Conservation (phyloP, 768 basidiomycete species). For the Boletus huronensis region DNA sequence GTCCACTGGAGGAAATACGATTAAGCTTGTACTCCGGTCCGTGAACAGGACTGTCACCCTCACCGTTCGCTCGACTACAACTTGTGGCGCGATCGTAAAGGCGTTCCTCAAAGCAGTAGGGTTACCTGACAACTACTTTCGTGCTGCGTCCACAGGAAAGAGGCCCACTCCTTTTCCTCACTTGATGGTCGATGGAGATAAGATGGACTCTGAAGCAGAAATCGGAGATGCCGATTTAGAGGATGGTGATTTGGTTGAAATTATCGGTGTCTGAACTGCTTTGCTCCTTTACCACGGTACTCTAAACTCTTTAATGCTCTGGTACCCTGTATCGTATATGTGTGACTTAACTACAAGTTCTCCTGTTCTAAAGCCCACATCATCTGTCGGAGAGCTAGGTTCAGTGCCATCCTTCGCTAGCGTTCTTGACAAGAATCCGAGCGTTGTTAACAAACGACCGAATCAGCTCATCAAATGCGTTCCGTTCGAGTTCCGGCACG, state of each 20-base stretch:
- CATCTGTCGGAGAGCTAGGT: background rate
- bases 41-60: slow-evolving; percentile 54
- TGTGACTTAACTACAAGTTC: slow-evolving; percentile 1
- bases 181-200: slow-evolving; percentile 69
- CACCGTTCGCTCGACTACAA: slow-evolving; percentile 71
- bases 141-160: slow-evolving; percentile 31
- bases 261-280: slow-evolving; percentile 50
- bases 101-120: slow-evolving; percentile 71
- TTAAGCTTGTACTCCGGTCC: slow-evolving; percentile 68
- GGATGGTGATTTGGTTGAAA: slow-evolving; percentile 77
- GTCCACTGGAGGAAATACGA: slow-evolving; percentile 41
- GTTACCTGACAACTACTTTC: slow-evolving; percentile 51
- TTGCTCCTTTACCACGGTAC: slow-evolving; percentile 3
- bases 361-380: background rate
- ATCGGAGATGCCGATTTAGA: slow-evolving; percentile 72
- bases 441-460: slow-evolving; percentile 92
- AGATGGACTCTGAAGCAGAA: slow-evolving; percentile 51
- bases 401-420: slow-evolving; percentile 46
- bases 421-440: slow-evolving; percentile 83
- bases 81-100: slow-evolving; percentile 69
- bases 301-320: slow-evolving; percentile 12
- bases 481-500: slow-evolving; percentile 59
- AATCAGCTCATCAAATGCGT: slow-evolving; percentile 86
- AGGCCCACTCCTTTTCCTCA: slow-evolving; percentile 24
- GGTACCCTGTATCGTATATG: slow-evolving; percentile 4